Conservation (phyloP, 75 land plant species). For the Azolla pinnata region DNA sequence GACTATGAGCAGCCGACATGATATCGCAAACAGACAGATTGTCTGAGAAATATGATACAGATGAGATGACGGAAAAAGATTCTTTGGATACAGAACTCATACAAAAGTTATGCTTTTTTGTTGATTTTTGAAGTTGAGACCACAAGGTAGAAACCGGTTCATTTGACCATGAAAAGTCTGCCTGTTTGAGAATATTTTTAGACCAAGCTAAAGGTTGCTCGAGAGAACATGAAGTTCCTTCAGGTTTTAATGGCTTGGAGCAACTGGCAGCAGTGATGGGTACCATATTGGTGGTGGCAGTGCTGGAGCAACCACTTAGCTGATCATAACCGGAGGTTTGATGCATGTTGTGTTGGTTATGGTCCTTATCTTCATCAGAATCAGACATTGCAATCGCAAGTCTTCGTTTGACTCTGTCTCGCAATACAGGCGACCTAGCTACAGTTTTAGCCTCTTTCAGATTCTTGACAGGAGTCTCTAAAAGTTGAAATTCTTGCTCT, state of each 20-base stretch:
- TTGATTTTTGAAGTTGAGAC: not conserved
- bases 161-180: not conserved
- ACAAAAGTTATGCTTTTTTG: not conserved
- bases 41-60: not conserved
- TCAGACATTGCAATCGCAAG: constrained; percentile 4
- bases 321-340: not conserved
- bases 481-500: not conserved
- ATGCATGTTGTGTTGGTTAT: not conserved
- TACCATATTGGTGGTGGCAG: not conserved
- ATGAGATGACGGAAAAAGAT: not conserved
- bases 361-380: constrained; percentile 3
- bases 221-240: not conserved
- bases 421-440: not conserved
- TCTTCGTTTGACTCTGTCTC: not conserved
- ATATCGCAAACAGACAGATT: not conserved
- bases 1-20: not conserved
- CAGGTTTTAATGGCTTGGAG: not conserved
- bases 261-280: not conserved
- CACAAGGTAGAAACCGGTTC: not conserved
- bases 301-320: no score
- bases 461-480: not conserved
- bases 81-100: not conserved
- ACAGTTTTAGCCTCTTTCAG: not conserved
- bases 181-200: not conserved
- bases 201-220: no score